A percentile compares a stretch with the other conserved stretches of the same genome.
phyloP scores from a whole-genome alignment of 2,329 filamentous ascomycete genomes.

The Onygenales sp. region DNA sequence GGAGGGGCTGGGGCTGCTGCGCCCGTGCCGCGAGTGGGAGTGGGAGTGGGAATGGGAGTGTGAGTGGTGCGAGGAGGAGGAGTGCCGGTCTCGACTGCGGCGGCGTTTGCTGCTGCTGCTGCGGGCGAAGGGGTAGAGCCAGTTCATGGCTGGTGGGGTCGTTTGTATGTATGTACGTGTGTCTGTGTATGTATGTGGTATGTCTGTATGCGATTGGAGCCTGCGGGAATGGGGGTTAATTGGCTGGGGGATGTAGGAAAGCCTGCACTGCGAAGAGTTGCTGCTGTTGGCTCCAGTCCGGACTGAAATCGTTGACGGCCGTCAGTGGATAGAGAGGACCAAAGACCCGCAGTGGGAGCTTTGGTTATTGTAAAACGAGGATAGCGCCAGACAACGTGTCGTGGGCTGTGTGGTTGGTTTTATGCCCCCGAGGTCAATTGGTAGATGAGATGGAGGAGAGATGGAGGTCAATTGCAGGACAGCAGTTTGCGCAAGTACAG shows the following conservation, averaged over 20 bases:
- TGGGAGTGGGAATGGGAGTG: constrained; percentile 30
- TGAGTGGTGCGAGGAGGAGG: constrained; percentile 20
- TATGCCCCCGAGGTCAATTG: too few relatives aligned
- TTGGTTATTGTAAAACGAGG: neutral
- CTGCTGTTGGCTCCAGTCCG: neutral
- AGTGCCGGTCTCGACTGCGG: constrained; percentile 26
- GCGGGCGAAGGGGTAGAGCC: constrained; percentile 31
- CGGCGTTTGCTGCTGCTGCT: constrained; percentile 21
- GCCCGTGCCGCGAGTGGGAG: constrained; percentile 27
- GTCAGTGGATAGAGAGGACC: neutral
- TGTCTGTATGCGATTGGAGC: neutral
- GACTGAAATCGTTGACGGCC: neutral
- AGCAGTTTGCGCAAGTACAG: too few relatives aligned
- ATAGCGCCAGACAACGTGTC: neutral
- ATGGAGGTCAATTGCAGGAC: too few relatives aligned
- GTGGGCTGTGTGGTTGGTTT: too few relatives aligned
- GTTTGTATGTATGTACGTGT: neutral
- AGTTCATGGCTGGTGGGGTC: constrained; percentile 28
- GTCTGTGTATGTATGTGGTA: neutral
- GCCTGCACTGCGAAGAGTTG: neutral
- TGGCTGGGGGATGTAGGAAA: neutral
- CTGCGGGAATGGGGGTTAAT: neutral
- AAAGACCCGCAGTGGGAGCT: neutral
- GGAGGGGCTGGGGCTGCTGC: constrained; percentile 32
- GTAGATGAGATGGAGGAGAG: too few relatives aligned